Evolutionary conservation across 805 yeast species (phyloP).

Genomic region (Zygoascus tannicola): DNA sequence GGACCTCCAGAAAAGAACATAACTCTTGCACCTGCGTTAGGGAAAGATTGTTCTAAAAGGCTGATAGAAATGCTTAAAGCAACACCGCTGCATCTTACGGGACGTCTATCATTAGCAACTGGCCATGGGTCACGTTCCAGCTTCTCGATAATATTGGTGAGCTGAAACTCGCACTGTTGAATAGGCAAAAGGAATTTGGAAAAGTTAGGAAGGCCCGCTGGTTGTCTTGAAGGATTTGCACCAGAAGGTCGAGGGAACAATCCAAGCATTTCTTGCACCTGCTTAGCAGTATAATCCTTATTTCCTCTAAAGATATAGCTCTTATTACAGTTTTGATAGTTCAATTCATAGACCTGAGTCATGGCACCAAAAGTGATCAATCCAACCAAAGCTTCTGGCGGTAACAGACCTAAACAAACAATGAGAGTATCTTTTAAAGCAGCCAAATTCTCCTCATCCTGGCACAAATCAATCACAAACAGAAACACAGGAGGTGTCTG

Average conservation of each 20-base stretch:
- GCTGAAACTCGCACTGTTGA: slow-evolving; percentile 71
- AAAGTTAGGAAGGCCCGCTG: slow-evolving; percentile 16
- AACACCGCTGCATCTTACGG: slow-evolving; percentile 86
- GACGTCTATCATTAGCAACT: slow-evolving; percentile 71
- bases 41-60: slow-evolving; percentile 70
- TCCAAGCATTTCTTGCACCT: slow-evolving; percentile 55
- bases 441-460: slow-evolving; percentile 76
- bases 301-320: slow-evolving; percentile 81
- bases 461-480: slow-evolving; percentile 80
- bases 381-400: slow-evolving; percentile 84
- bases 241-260: slow-evolving; percentile 30
- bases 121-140: slow-evolving; percentile 84
- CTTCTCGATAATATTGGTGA: slow-evolving; percentile 69
- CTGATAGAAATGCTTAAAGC: slow-evolving; percentile 81
- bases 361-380: slow-evolving; percentile 83
- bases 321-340: slow-evolving; percentile 57
- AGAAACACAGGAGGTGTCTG: slow-evolving; percentile 79
- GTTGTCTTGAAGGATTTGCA: slow-evolving; percentile 20
- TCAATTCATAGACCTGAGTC: slow-evolving; percentile 80
- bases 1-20: slow-evolving; percentile 92
- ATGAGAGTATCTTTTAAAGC: slow-evolving; percentile 77
- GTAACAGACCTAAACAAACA: slow-evolving; percentile 66
- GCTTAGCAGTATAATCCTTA: slow-evolving; percentile 60
- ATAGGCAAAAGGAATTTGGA: slow-evolving; percentile 66
- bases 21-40: slow-evolving; percentile 71